Base-by-base conservation (phyloP, 1,284 basidiomycete genomes). In the Apiotrichum sp. region DNA sequence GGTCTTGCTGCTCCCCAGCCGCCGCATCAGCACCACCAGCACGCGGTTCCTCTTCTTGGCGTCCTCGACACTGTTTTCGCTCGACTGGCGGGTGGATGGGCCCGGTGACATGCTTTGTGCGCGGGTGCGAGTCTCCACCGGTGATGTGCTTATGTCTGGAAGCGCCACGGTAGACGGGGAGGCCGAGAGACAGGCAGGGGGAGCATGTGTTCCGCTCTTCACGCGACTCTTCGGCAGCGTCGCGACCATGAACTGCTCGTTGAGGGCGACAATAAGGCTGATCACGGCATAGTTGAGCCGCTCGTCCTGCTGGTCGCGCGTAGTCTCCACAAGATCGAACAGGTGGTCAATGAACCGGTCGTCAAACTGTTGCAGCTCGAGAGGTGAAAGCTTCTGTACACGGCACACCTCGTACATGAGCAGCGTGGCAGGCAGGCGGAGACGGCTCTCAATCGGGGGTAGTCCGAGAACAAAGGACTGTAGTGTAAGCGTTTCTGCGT, bases 241-340 rank as follows among this genome's bases (percentile, higher is more conserved):
- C 0, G 80, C 85, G 8, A 98, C 91, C 95, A 98, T 98, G 77
- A 96, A 98, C 74, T 98, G 95, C 75, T 99, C 95, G 70, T 98
- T 98, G 41, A 99, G 80, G 0, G 95, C 88, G 42, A 91, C 92
- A 62, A 97, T 86, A 42, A 97, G 81, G 70, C 92, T 93, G 72
- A 97, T 93, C 35, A 96, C 84, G 1, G 88, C 86, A 71, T 97
- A 97, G 69, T 96, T 97, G 73, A 96, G 86, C 0, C 85, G 83
- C 62, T 98, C 96, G 67, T 98, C 93, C 14, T 86, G 83, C 75
- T 89, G 84, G 62, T 87, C 82, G 47, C 91, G 80, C 0, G 96
- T 97, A 64, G 88, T 84, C 71, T 99, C 95, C 39, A 98, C 90
- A 41, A 98, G 82, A 58, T 96, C 89, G 65, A 97, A 97, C 41